Base-by-base conservation (phyloP, 768 basidiomycete species). In the Lanmaoa pseudosensibilis region DNA sequence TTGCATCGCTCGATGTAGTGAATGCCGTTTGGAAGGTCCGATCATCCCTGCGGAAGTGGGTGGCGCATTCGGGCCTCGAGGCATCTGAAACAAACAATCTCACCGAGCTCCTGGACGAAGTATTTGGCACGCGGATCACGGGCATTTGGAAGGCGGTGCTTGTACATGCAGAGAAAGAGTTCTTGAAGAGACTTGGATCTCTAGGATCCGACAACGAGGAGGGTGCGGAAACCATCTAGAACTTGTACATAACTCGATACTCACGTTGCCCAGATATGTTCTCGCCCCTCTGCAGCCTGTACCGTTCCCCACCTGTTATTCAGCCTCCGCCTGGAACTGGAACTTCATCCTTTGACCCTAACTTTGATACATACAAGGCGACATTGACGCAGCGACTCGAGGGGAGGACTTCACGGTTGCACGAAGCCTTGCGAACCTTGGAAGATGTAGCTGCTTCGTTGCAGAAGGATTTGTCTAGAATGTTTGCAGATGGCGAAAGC, bases 1-100 rank as follows among this genome's bases (percentile, higher is more conserved):
- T 94, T 51, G 58, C 74, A 10, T 78, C 80, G 7, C 71, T 93
- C 19, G 73, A 79, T n/a, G 80, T 66, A 21, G 81, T 88, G 33
- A 79, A 78, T 40, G 87, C 87, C 39, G 80, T 92, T 9, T 93
- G 92, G 91, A 80, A 76, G 34, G 69, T 91, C n/a, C 78, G 89
- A 44, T 70, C 72, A 25, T 83, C 77, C 39, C 73, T 81, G 43
- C 73, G 74, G 54, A 78, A 73, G 45, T 84, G 79, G 78, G 67
- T 84, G 2, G 59, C 62, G 15, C 70, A 69, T 12, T 78, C 78
- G 32, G 59, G 55, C n/a, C 73, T 92, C 39, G 74, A 77, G 21
- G 65, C 68, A 2, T 47, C 68, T 19, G 90, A 95, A 70, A 75
- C 70, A 50, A 50, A 25, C 1, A 66, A 72, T 15, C 64, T 92